A percentile compares a stretch with the other conserved stretches of the same genome.
These are phyloP conservation scores for Penicillium malachiteum DNA, from an alignment of 495 filamentous ascomycete genomes.

Conservation along the genomic window DNA sequence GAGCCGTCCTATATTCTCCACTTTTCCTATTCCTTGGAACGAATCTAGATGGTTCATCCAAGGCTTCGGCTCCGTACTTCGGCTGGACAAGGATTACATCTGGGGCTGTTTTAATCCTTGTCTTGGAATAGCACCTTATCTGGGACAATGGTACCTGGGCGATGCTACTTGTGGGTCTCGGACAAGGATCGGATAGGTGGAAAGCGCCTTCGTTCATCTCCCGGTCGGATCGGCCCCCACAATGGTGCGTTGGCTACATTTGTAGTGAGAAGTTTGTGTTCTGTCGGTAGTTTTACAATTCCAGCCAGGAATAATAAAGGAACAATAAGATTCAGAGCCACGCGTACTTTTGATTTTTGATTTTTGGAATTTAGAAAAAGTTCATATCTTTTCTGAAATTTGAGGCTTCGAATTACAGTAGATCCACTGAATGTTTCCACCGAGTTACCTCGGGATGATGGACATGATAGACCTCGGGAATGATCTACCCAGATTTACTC, in stretches of 20 bases:
- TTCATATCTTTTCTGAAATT: not conserved
- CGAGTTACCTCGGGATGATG: too few species aligned
- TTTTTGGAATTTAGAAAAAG: too few species aligned
- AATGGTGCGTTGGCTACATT: not conserved
- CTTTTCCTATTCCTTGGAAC: not conserved
- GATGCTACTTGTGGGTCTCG: not conserved
- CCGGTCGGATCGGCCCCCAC: constrained; percentile 10
- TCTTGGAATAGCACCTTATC: not conserved
- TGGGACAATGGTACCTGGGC: constrained; percentile 3
- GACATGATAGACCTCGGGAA: too few species aligned
- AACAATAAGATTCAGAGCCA: not conserved
- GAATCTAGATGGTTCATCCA: not conserved
- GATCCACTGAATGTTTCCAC: too few species aligned
- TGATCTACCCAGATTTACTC: too few species aligned
- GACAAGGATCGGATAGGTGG: not conserved
- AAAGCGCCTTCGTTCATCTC: constrained; percentile 6
- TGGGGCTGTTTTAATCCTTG: not conserved
- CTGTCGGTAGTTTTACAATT: too few species aligned
- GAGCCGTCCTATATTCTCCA: not conserved
- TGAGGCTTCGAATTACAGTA: too few species aligned
- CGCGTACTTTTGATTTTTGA: too few species aligned
- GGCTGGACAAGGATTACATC: not conserved
- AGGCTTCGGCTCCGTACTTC: not conserved
- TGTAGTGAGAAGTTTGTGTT: too few species aligned
- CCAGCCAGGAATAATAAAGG: not conserved